A percentile compares a stretch with the other conserved stretches of the same genome.
These are phyloP conservation scores for Vitis cinerea DNA, from an alignment of 164 flowering plant genomes.

Conservation along the genomic window DNA sequence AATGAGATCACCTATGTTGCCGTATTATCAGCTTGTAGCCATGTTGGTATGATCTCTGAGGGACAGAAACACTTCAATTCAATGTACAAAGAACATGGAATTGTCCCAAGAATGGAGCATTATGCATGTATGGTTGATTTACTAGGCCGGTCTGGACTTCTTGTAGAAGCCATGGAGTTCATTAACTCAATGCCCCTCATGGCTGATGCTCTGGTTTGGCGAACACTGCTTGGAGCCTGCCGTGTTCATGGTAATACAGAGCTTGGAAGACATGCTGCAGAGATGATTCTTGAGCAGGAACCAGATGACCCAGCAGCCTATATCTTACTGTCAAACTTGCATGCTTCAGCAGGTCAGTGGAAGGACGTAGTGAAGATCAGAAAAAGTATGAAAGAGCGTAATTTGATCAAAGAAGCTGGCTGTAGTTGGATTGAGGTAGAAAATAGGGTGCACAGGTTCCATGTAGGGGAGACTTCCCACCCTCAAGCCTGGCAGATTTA, in stretches of 20 bases:
- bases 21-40: slow-evolving; percentile 85
- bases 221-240: slow-evolving; percentile 85
- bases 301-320: slow-evolving; percentile 74
- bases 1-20: slow-evolving; percentile 77
- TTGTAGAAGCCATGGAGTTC: slow-evolving; percentile 58
- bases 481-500: slow-evolving; percentile 59
- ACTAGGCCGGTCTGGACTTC: slow-evolving; percentile 65
- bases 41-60: slow-evolving; percentile 67
- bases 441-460: slow-evolving; percentile 60
- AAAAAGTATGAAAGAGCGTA: slow-evolving; percentile 65
- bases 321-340: slow-evolving; percentile 74
- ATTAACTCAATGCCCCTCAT: slow-evolving; percentile 63
- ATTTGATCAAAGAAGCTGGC: slow-evolving; percentile 80
- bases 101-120: slow-evolving; percentile 79
- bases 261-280: slow-evolving; percentile 62
- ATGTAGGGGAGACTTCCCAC: slow-evolving; percentile 76
- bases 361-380: slow-evolving; percentile 52
- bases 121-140: slow-evolving; percentile 92
- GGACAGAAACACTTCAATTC: slow-evolving; percentile 69
- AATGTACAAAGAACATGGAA: slow-evolving; percentile 55
- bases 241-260: slow-evolving; percentile 50
- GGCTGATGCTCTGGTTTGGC: slow-evolving; percentile 73
- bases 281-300: slow-evolving; percentile 59
- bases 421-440: slow-evolving; percentile 83
- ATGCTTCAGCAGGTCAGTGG: slow-evolving; percentile 73